Conservation (phyloP, 805 yeast species). For the Lachancea sp. region DNA sequence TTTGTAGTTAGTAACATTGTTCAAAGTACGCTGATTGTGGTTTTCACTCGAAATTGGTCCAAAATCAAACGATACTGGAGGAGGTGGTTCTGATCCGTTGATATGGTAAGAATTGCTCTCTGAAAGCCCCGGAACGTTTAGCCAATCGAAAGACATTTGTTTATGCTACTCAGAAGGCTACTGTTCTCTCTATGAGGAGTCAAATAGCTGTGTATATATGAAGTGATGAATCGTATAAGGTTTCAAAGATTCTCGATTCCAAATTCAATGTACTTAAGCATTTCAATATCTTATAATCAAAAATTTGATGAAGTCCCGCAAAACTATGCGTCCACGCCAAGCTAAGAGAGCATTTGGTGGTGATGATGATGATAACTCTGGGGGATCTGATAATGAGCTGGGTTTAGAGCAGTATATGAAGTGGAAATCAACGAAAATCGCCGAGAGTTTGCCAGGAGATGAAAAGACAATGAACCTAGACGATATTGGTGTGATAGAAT, state of each 20-base stretch:
- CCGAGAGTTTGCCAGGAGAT: background rate
- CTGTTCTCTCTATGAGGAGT: background rate
- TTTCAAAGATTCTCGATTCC: no score
- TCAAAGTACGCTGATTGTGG: background rate
- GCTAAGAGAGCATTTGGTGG: slow-evolving; percentile 10
- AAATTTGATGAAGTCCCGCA: background rate
- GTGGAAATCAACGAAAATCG: slow-evolving; percentile 15
- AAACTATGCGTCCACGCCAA: background rate
- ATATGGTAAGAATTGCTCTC: slow-evolving; percentile 23
- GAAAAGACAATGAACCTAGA: background rate
- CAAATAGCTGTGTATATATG: no score
- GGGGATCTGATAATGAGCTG: slow-evolving; percentile 44
- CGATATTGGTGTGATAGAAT: background rate
- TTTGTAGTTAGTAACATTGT: background rate
- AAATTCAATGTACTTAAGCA: no score
- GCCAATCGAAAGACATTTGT: slow-evolving; percentile 46
- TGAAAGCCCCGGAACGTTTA: slow-evolving; percentile 38
- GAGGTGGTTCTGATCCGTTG: slow-evolving; percentile 34
- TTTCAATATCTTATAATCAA: background rate
- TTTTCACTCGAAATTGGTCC: slow-evolving; percentile 4
- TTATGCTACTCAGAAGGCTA: background rate
- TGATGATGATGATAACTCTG: slow-evolving; percentile 31
- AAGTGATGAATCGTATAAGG: no score
- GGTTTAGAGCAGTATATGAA: slow-evolving; percentile 32
- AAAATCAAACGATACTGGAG: slow-evolving; percentile 47